Conservation (phyloP, 805 yeast genomes). For the Ogataea paraovalis region DNA sequence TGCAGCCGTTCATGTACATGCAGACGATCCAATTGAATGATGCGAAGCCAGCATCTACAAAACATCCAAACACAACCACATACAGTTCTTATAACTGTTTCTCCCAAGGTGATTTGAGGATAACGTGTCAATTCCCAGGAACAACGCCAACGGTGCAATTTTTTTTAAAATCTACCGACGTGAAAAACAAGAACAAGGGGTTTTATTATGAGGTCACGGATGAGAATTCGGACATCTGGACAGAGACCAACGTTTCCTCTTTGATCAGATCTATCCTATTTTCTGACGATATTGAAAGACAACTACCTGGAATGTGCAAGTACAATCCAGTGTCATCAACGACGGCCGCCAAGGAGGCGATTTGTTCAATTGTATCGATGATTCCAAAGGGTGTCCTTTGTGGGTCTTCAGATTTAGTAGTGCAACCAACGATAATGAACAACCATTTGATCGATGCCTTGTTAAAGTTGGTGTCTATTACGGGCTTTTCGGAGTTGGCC, state of each 20-base stretch:
- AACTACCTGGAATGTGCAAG: slow-evolving; percentile 55
- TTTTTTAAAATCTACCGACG: slow-evolving; percentile 35
- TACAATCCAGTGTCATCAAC: slow-evolving; percentile 38
- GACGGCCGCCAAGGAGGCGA: slow-evolving; percentile 34
- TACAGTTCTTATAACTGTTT: slow-evolving; percentile 74
- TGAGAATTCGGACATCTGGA: slow-evolving; percentile 53
- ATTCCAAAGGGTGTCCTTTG: slow-evolving; percentile 44
- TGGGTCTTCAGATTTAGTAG: slow-evolving; percentile 37
- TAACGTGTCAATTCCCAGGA: slow-evolving; percentile 56
- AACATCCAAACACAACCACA: slow-evolving; percentile 40
- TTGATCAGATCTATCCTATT: slow-evolving; percentile 52
- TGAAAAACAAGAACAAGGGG: slow-evolving; percentile 15
- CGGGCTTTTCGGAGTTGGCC: slow-evolving; percentile 37
- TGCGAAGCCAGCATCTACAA: slow-evolving; percentile 21
- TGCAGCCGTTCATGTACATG: slow-evolving; percentile 53
- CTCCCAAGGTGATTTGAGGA: slow-evolving; percentile 66
- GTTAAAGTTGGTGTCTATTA: slow-evolving; percentile 35
- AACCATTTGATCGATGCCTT: slow-evolving; percentile 55
- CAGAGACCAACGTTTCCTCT: slow-evolving; percentile 55
- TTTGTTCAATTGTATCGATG: slow-evolving; percentile 37
- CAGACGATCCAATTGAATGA: slow-evolving; percentile 42
- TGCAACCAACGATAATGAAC: slow-evolving; percentile 36
- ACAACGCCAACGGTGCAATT: slow-evolving; percentile 37
- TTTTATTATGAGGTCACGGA: slow-evolving; percentile 42
- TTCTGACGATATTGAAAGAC: slow-evolving; percentile 50